phyloP scores from a whole-genome alignment of 2,329 filamentous ascomycete species.

The Neocucurbitaria cava region DNA sequence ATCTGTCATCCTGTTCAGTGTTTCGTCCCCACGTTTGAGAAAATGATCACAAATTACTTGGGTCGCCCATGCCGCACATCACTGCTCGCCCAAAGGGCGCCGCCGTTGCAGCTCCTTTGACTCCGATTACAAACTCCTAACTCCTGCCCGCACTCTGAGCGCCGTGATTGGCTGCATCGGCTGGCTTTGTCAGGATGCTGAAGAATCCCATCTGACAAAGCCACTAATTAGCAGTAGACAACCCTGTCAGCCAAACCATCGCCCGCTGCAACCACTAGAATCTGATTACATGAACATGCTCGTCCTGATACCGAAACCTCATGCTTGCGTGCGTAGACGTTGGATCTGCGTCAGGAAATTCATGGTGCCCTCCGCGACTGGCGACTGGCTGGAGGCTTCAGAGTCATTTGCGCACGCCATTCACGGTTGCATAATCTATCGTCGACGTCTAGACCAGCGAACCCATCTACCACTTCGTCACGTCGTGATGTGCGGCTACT shows the following conservation, averaged over 20 bases:
- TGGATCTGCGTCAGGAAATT: background rate
- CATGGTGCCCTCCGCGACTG: background rate
- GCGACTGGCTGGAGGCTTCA: background rate
- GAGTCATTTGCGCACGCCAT: background rate
- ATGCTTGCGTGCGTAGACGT: conserved; percentile 1
- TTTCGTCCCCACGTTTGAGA: conserved; percentile 1
- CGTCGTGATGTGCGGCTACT: background rate
- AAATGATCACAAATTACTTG: conserved; percentile 12
- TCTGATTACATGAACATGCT: conserved; percentile 23
- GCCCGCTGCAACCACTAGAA: conserved; percentile 10
- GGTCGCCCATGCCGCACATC: conserved; percentile 5
- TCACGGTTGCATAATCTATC: background rate
- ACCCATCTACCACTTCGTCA: background rate
- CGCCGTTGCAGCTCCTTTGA: conserved; percentile 14
- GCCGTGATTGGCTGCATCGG: conserved; percentile 22
- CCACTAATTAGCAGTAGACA: too few relatives aligned
- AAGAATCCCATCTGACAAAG: conserved; percentile 40
- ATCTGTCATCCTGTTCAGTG: too few relatives aligned
- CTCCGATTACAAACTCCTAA: conserved; percentile 18
- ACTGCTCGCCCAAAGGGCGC: conserved; percentile 2
- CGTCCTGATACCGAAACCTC: background rate
- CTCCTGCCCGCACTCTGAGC: conserved; percentile 2
- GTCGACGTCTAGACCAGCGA: background rate
- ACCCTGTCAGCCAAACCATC: conserved; percentile 8
- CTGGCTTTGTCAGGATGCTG: conserved; percentile 33